Evolutionary conservation across 805 yeast species (phyloP).

Genomic region (Cyberlindnera suaveolens): DNA sequence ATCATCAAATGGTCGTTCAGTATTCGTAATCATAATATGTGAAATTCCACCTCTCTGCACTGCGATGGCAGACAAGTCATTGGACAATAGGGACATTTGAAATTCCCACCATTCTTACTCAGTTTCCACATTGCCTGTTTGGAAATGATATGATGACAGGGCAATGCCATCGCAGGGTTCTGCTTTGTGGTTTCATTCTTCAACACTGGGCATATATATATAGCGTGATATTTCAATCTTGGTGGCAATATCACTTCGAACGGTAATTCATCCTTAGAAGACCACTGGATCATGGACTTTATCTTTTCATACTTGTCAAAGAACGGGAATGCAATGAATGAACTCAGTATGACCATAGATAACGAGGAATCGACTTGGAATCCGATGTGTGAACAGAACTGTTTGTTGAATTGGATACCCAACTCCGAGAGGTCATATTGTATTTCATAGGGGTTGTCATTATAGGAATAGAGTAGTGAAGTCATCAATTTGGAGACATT

Average conservation of each 20-base stretch:
- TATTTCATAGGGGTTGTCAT: conserved; percentile 19
- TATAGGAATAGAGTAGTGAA: conserved; percentile 23
- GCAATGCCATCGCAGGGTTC: conserved; percentile 58
- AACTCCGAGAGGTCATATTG: conserved; percentile 4
- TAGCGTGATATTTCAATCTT: conserved; percentile 50
- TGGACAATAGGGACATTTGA: conserved; percentile 75
- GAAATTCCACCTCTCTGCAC: conserved; percentile 39
- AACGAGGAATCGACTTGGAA: conserved; percentile 49
- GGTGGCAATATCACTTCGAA: conserved; percentile 54
- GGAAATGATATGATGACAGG: conserved; percentile 61
- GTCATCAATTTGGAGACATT: conserved; percentile 40
- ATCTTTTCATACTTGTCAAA: conserved; percentile 43
- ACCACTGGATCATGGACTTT: conserved; percentile 44
- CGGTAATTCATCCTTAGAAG: conserved; percentile 53
- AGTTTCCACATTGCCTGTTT: conserved; percentile 45
- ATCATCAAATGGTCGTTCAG: not conserved
- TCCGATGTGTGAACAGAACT: conserved; percentile 43
- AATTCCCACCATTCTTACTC: conserved; percentile 35
- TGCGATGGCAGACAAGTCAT: conserved; percentile 34
- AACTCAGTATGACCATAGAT: conserved; percentile 42
- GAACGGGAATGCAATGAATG: conserved; percentile 47
- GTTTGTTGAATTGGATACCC: conserved; percentile 31
- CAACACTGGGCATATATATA: conserved; percentile 66
- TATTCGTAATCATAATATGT: conserved; percentile 7
- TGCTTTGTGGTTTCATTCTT: conserved; percentile 51